A percentile compares a stretch with the other conserved stretches of the same genome.
These are phyloP conservation scores for Parasitella parasitica DNA, from an alignment of 371 early-diverging fungal species.

Conservation along the genomic window DNA sequence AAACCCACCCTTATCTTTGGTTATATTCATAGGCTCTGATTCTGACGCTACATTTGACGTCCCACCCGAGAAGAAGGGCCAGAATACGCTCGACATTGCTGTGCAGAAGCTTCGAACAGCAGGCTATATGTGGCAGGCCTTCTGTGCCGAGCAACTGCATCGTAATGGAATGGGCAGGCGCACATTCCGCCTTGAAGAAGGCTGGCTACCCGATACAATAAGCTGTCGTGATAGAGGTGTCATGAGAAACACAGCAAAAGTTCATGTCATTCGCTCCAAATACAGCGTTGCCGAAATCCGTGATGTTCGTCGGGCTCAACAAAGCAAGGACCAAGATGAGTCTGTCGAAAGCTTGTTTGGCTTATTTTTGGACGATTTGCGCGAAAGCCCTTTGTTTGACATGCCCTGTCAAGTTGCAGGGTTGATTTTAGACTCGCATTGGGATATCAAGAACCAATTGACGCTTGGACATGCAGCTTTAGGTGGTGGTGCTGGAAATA, in stretches of 20 bases:
- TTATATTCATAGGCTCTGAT: slow-evolving; percentile 59
- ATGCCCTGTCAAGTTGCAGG: slow-evolving; percentile 52
- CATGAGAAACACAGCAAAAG: slow-evolving; percentile 53
- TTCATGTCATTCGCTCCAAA: slow-evolving; percentile 55
- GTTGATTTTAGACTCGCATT: slow-evolving; percentile 58
- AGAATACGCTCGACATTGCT: slow-evolving; percentile 52
- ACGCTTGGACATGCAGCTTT: slow-evolving; percentile 68
- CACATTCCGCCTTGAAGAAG: slow-evolving; percentile 69
- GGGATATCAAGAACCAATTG: slow-evolving; percentile 48
- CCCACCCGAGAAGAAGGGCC: slow-evolving; percentile 48
- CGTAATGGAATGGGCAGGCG: slow-evolving; percentile 57
- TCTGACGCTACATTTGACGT: slow-evolving; percentile 60
- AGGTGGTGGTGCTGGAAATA: slow-evolving; percentile 57
- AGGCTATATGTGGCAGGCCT: slow-evolving; percentile 77
- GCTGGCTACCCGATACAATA: slow-evolving; percentile 51
- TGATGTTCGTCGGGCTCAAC: slow-evolving; percentile 61
- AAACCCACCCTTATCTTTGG: slow-evolving; percentile 59
- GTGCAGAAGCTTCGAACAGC: slow-evolving; percentile 58
- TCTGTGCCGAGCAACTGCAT: slow-evolving; percentile 68
- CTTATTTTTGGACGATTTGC: slow-evolving; percentile 48
- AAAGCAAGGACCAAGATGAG: slow-evolving; percentile 40
- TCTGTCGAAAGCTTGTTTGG: slow-evolving; percentile 31
- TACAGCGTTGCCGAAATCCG: slow-evolving; percentile 55
- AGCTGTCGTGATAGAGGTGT: slow-evolving; percentile 31
- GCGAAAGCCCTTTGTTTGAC: slow-evolving; percentile 40